A percentile compares a stretch with the other conserved stretches of the same genome.
Evolutionary conservation across 176 grass and related monocot genomes (phyloP).

Genomic region (Oryza punctata): DNA sequence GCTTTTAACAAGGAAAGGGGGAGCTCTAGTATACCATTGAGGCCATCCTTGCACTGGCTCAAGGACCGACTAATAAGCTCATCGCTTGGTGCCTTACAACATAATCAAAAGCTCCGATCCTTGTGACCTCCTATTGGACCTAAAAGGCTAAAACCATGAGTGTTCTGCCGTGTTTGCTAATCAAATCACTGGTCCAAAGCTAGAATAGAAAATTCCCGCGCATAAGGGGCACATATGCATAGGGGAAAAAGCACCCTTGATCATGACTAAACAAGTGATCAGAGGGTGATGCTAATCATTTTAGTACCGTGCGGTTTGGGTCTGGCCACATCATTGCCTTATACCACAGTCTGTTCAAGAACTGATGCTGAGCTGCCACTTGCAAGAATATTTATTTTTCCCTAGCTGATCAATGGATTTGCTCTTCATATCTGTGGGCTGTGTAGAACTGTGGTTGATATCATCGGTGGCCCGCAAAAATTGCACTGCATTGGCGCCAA

Average conservation of each 20-base stretch:
- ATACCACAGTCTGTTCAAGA: background rate
- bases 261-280: conserved; percentile 25
- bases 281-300: conserved; percentile 29
- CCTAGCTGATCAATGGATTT: background rate
- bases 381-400: background rate
- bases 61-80: background rate
- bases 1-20: conserved; percentile 1
- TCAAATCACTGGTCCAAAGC: conserved; percentile 32
- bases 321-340: conserved; percentile 33
- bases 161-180: background rate
- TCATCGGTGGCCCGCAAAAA: background rate
- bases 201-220: background rate
- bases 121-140: conserved; percentile 12
- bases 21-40: background rate
- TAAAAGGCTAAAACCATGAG: background rate
- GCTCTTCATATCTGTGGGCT: conserved; percentile 16
- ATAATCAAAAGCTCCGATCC: conserved; percentile 4
- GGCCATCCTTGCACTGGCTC: background rate
- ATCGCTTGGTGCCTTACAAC: conserved; percentile 7
- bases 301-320: conserved; percentile 9
- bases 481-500: background rate
- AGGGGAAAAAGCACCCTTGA: background rate
- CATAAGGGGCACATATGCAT: background rate
- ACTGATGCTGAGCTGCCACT: background rate
- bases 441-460: background rate